Conservation (phyloP, 805 yeast species). For the Yamadazyma insecticola region DNA sequence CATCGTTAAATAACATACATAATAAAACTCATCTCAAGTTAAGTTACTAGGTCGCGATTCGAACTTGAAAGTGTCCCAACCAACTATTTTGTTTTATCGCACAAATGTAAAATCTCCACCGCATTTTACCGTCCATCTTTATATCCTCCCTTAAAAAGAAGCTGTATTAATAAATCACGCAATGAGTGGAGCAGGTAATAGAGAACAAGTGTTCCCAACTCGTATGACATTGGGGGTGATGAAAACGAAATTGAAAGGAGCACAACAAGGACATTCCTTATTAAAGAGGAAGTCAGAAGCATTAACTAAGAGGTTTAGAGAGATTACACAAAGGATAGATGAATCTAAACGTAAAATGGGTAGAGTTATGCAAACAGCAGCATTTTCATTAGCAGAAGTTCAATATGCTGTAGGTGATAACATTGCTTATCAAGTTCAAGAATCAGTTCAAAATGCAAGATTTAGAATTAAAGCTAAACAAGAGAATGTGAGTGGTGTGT, state of each 20-base stretch:
- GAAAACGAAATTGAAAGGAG: slow-evolving; percentile 96
- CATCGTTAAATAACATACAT: no score
- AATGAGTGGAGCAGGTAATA: slow-evolving; percentile 68
- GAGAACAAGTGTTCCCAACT: slow-evolving; percentile 96
- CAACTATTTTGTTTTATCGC: no score
- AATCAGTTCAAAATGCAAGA: slow-evolving; percentile 84
- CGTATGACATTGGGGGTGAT: slow-evolving; percentile 94
- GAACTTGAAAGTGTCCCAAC: no score
- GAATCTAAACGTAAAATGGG: slow-evolving; percentile 98
- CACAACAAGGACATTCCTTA: slow-evolving; percentile 91
- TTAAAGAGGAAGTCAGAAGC: slow-evolving; percentile 97
- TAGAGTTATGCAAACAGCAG: slow-evolving; percentile 96
- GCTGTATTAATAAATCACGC: neutral
- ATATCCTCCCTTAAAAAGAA: no score
- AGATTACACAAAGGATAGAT: slow-evolving; percentile 88
- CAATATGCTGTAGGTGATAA: slow-evolving; percentile 97
- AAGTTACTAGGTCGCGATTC: no score
- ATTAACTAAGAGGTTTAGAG: slow-evolving; percentile 91
- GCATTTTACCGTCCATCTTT: no score
- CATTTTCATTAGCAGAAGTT: slow-evolving; percentile 95
- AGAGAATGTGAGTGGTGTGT: slow-evolving; percentile 95
- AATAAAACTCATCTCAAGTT: no score
- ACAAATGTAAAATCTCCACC: no score
- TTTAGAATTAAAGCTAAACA: slow-evolving; percentile 88
- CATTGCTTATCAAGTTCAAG: slow-evolving; percentile 93